Base-by-base conservation (phyloP, 2,329 filamentous ascomycete species). In the Thielaviopsis populi region DNA sequence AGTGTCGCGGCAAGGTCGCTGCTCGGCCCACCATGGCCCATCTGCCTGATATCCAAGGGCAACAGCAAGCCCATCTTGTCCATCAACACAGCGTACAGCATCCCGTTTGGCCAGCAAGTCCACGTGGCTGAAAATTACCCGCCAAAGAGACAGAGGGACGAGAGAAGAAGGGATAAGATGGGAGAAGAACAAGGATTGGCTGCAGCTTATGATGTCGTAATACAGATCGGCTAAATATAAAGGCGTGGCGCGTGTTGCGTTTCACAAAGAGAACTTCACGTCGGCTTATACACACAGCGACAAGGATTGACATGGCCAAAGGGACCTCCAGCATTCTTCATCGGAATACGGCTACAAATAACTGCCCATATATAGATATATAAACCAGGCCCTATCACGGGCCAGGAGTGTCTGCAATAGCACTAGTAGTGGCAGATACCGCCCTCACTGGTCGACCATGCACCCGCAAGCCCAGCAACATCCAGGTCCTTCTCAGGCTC, bases 371-470 rank as follows among this genome's bases (percentile, higher is more conserved):
- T 6, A 59, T 17, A 24, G 24, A 15, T 24, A 27, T 8, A 37
- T 8, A 4, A 8, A 1, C 33, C 33, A 37, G 8, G 7, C 10
- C 4, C 33, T 37, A n/a, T n/a, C n/a, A n/a, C n/a, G n/a, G n/a
- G n/a, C n/a, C n/a, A 46, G 6, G n/a, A 10, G 11, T n/a, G 22
- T 46, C n/a, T 17, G 1, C 43, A 46, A 17, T 19, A 19, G 22
- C 19, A 62, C 69, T 67, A 83, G 66, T 81, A 81, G 64, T 77
- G 75, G 69, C 82, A 84, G 40, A 84, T 80, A 0, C 83, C 83
- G 4, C 83, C 81, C 65, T 95, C 89, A 70, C 95, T 89, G 71
- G 94, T 86, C n/a, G 84, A 87, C 91, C 91, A 96, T 0, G 84
- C 86, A 1, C 89, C 89, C 5, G 91, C 90, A 62, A 96, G 75